phyloP scores from a whole-genome alignment of 805 yeast genomes.

The Wickerhamomyces sydowiorum region DNA sequence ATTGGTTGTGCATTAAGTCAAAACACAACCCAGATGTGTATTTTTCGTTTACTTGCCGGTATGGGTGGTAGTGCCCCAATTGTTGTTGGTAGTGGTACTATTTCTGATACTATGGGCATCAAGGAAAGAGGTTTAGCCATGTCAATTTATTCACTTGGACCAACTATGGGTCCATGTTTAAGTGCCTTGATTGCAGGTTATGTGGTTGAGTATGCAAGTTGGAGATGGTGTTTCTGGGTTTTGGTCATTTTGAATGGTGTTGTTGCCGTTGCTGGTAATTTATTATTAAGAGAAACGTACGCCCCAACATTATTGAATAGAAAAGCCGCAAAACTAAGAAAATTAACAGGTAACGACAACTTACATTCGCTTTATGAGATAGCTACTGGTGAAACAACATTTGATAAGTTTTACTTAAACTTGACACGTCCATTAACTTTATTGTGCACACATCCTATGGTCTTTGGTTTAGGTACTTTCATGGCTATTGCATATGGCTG shows the following conservation, averaged over 20 bases:
- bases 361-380: slow-evolving; percentile 58
- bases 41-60: slow-evolving; percentile 60
- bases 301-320: slow-evolving; percentile 44
- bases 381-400: slow-evolving; percentile 40
- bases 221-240: slow-evolving; percentile 65
- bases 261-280: slow-evolving; percentile 35
- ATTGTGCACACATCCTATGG: slow-evolving; percentile 55
- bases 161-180: slow-evolving; percentile 53
- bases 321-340: slow-evolving; percentile 43
- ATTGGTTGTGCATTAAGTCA: slow-evolving; percentile 55
- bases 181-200: slow-evolving; percentile 57
- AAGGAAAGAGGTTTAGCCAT: slow-evolving; percentile 48
- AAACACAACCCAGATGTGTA: slow-evolving; percentile 48
- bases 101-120: slow-evolving; percentile 55
- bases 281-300: slow-evolving; percentile 51
- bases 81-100: slow-evolving; percentile 63
- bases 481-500: slow-evolving; percentile 65
- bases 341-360: slow-evolving; percentile 46
- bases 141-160: slow-evolving; percentile 45
- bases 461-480: slow-evolving; percentile 54
- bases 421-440: slow-evolving; percentile 50
- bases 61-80: slow-evolving; percentile 63
- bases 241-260: slow-evolving; percentile 49
- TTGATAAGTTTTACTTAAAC: slow-evolving; percentile 32
- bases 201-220: slow-evolving; percentile 40